phyloP scores from a whole-genome alignment of 495 filamentous ascomycete species.

The Penicillium subrubescens region DNA sequence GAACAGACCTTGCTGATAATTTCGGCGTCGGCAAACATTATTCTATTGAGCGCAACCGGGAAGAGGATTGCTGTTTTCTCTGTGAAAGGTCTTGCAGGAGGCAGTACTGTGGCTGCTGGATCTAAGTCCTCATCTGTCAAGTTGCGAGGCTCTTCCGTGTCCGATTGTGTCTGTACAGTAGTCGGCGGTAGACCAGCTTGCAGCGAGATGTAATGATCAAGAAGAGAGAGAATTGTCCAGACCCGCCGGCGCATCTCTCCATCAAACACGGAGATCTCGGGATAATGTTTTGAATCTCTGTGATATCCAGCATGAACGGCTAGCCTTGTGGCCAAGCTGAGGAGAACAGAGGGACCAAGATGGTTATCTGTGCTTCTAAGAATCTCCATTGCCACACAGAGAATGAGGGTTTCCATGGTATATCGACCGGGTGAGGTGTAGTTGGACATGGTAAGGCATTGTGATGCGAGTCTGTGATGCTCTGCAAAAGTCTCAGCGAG shows the following conservation, averaged over 20 bases:
- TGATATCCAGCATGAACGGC: conserved; percentile 40
- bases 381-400: conserved; percentile 28
- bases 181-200: conserved; percentile 40
- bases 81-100: conserved; percentile 23
- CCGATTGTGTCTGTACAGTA: conserved; percentile 29
- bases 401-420: conserved; percentile 32
- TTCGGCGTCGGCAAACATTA: conserved; percentile 36
- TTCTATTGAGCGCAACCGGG: conserved; percentile 31
- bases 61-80: conserved; percentile 34
- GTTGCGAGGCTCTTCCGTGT: conserved; percentile 36
- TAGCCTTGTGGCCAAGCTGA: conserved; percentile 27
- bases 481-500: conserved; percentile 18
- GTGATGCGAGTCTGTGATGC: conserved; percentile 23
- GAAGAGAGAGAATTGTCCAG: conserved; percentile 29
- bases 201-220: conserved; percentile 36
- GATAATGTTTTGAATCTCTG: conserved; percentile 32
- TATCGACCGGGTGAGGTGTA: conserved; percentile 29
- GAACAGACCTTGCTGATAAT: conserved; percentile 41
- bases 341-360: conserved; percentile 23
- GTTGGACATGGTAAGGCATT: conserved; percentile 29
- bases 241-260: conserved; percentile 41
- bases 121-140: conserved; percentile 39
- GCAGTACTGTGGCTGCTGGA: conserved; percentile 26
- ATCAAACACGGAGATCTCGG: conserved; percentile 29
- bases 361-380: conserved; percentile 27